A percentile compares a stretch with the other conserved stretches of the same genome.
These are phyloP conservation scores for Diversispora eburnea DNA, from an alignment of 192 early-diverging fungal species.

Conservation along the genomic window DNA sequence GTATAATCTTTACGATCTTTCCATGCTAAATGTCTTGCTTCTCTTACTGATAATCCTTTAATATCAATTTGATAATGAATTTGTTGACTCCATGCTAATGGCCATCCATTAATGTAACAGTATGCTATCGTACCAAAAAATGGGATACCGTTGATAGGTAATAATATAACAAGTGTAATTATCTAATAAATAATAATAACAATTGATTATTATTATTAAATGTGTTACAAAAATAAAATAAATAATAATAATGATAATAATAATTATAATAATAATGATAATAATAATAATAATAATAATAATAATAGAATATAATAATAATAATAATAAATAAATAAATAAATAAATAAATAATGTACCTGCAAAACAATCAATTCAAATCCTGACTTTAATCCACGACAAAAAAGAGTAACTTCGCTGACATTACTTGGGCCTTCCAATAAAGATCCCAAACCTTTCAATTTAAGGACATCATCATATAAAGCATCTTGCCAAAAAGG, in stretches of 20 bases:
- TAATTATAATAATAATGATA: no score
- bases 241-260: not conserved
- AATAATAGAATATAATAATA: not conserved
- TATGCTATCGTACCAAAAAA: constrained; percentile 52
- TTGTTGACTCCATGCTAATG: constrained; percentile 46
- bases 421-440: constrained; percentile 40
- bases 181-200: constrained; percentile 37
- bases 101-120: constrained; percentile 51
- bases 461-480: constrained; percentile 51
- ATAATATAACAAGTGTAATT: constrained; percentile 50
- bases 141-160: constrained; percentile 57
- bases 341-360: constrained; percentile 26
- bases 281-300: not conserved
- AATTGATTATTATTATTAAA: not conserved
- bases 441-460: constrained; percentile 43
- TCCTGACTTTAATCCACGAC: constrained; percentile 43
- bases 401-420: constrained; percentile 38
- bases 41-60: constrained; percentile 41
- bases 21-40: constrained; percentile 49
- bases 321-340: not conserved
- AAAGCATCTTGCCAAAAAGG: constrained; percentile 57
- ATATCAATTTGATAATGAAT: constrained; percentile 55
- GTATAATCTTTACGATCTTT: constrained; percentile 31
- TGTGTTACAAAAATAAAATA: not conserved
- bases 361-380: constrained; percentile 40